Conservation (phyloP, 148 eudicot genomes). For the Polygonum aviculare region DNA sequence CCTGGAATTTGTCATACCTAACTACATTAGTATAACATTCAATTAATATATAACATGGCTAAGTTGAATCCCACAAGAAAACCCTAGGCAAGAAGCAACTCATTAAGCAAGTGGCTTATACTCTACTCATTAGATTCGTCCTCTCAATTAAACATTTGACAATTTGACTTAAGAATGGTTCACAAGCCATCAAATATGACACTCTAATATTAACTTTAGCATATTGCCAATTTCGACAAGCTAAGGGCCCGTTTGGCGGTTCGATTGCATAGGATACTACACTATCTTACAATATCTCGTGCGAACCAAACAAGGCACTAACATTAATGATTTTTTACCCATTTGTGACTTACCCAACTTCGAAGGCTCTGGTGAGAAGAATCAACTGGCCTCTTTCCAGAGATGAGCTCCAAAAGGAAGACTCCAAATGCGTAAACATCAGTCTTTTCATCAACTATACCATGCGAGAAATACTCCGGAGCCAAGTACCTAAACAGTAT, state of each 20-base stretch:
- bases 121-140: neutral
- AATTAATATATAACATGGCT: neutral
- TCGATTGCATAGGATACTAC: no score
- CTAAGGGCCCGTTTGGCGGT: no score
- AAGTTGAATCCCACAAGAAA: conserved; percentile 5
- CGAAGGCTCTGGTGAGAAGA: conserved; percentile 75
- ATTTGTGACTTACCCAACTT: conserved; percentile 52
- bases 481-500: conserved; percentile 61
- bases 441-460: conserved; percentile 92
- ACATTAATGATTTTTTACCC: neutral
- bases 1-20: conserved; percentile 32
- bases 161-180: neutral
- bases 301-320: no score
- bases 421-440: conserved; percentile 97
- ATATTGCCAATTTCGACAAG: neutral
- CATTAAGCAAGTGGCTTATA: neutral
- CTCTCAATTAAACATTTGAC: neutral
- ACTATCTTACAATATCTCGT: no score
- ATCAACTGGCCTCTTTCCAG: conserved; percentile 90
- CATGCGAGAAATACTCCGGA: conserved; percentile 95
- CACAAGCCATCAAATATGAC: no score
- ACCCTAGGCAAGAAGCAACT: neutral
- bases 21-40: neutral
- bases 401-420: conserved; percentile 65
- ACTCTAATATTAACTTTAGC: neutral